Percentiles rank a stretch among this genome's conserved stretches.
phyloP scores from a whole-genome alignment of 805 yeast species.

The Candida montana region DNA sequence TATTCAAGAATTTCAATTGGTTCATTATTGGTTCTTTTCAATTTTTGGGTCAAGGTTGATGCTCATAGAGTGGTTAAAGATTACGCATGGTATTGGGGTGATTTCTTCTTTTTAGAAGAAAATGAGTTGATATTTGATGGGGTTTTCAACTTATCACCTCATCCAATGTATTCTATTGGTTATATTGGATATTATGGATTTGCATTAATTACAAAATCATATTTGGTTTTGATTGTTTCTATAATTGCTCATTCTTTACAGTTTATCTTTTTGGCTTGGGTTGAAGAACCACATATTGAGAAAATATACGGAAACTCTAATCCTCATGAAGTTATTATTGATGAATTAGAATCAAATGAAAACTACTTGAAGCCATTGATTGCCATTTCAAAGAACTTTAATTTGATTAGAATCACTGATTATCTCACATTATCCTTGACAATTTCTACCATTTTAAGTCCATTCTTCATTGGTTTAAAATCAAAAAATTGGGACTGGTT shows the following conservation, averaged over 20 bases:
- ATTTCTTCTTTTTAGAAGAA: slow-evolving; percentile 75
- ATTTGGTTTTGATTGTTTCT: slow-evolving; percentile 63
- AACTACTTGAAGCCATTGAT: slow-evolving; percentile 51
- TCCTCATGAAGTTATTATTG: slow-evolving; percentile 28
- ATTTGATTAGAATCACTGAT: slow-evolving; percentile 60
- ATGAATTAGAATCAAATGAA: slow-evolving; percentile 31
- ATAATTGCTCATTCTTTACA: slow-evolving; percentile 72
- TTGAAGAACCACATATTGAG: slow-evolving; percentile 84
- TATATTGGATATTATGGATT: slow-evolving; percentile 84
- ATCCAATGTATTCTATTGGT: slow-evolving; percentile 89
- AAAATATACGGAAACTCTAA: slow-evolving; percentile 57
- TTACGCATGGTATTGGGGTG: slow-evolving; percentile 96
- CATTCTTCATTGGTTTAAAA: slow-evolving; percentile 29
- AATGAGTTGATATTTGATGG: slow-evolving; percentile 77
- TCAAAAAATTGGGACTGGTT: slow-evolving; percentile 26
- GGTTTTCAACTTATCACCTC: slow-evolving; percentile 85
- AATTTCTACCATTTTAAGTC: slow-evolving; percentile 36
- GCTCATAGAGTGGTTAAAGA: slow-evolving; percentile 87
- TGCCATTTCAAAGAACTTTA: slow-evolving; percentile 53
- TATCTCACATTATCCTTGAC: slow-evolving; percentile 41
- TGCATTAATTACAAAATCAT: slow-evolving; percentile 70
- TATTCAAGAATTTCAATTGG: slow-evolving; percentile 55
- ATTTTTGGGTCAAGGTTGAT: slow-evolving; percentile 79
- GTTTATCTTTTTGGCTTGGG: slow-evolving; percentile 65
- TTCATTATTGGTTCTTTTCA: slow-evolving; percentile 56